phyloP scores from a whole-genome alignment of 495 filamentous ascomycete species.

The Penicillium longicatenatum region DNA sequence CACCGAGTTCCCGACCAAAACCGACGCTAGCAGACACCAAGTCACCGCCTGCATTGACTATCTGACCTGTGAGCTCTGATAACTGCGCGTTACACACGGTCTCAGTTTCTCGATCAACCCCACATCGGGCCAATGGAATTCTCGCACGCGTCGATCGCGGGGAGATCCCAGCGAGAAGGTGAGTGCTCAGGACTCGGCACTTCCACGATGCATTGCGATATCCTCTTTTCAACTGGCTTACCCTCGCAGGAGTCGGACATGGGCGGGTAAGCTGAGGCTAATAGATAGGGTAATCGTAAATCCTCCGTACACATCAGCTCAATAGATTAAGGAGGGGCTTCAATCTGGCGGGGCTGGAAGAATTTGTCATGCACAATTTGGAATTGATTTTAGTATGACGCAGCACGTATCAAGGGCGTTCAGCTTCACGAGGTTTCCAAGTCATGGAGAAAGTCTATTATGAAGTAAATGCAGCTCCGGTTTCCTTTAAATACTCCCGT shows the following conservation, averaged over 20 bases:
- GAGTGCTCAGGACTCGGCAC: background rate
- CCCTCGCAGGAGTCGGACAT: background rate
- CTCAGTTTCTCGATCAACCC: constrained; percentile 65
- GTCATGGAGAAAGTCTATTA: background rate
- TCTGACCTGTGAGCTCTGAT: constrained; percentile 63
- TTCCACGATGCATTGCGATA: background rate
- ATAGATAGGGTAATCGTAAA: background rate
- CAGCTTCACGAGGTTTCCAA: too few relatives aligned
- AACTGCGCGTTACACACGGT: constrained; percentile 66
- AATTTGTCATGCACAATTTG: constrained; percentile 28
- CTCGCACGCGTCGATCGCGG: background rate
- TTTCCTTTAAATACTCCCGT: constrained; percentile 32
- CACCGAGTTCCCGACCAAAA: constrained; percentile 33
- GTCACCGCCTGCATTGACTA: constrained; percentile 63
- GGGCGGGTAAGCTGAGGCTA: background rate
- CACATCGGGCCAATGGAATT: constrained; percentile 23
- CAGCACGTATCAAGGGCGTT: background rate
- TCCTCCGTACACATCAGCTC: background rate
- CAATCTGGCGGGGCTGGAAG: background rate
- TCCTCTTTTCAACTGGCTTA: background rate
- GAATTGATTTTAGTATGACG: constrained; percentile 14
- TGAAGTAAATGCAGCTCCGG: background rate
- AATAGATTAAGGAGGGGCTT: background rate
- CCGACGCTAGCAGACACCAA: constrained; percentile 60
- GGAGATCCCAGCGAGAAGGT: background rate